Percentiles rank a stretch among this genome's conserved stretches.
Conservation (phyloP, 345 rosid genomes). For the Viola odorata region DNA sequence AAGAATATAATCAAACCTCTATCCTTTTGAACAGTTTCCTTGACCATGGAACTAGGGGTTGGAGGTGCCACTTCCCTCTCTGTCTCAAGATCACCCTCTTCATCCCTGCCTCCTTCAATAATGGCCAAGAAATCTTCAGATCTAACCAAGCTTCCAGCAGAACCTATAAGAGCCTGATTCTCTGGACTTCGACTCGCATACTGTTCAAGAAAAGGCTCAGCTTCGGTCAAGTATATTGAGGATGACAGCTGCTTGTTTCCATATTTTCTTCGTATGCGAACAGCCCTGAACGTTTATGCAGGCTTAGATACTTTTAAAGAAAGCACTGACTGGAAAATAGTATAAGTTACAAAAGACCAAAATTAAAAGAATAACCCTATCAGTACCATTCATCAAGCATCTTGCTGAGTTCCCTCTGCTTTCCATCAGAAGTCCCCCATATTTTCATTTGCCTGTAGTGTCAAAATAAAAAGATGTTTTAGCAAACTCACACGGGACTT, state of each 20-base stretch:
- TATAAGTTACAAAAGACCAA: neutral
- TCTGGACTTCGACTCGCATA: slow-evolving; percentile 65
- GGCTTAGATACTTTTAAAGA: slow-evolving; percentile 5
- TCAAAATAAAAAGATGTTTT: neutral
- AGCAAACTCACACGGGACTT: too few relatives aligned
- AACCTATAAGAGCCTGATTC: slow-evolving; percentile 77
- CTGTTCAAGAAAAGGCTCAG: slow-evolving; percentile 89
- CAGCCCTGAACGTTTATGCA: slow-evolving; percentile 50
- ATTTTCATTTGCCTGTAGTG: slow-evolving; percentile 72
- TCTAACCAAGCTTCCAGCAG: slow-evolving; percentile 77
- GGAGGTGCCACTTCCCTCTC: slow-evolving; percentile 43
- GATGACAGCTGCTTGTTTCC: slow-evolving; percentile 70
- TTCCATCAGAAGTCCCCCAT: slow-evolving; percentile 82
- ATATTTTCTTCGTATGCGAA: slow-evolving; percentile 57
- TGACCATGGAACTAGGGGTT: slow-evolving; percentile 38
- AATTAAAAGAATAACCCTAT: slow-evolving; percentile 18
- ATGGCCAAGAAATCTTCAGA: slow-evolving; percentile 80
- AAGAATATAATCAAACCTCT: slow-evolving; percentile 85
- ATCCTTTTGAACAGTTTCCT: slow-evolving; percentile 55
- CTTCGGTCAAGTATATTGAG: slow-evolving; percentile 73
- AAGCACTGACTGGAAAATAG: neutral
- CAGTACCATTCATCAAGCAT: slow-evolving; percentile 95
- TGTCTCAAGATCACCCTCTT: slow-evolving; percentile 80
- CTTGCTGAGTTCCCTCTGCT: slow-evolving; percentile 76
- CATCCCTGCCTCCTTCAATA: slow-evolving; percentile 66